Evolutionary conservation across 345 rosid species (phyloP).

Genomic region (Adansonia digitata): DNA sequence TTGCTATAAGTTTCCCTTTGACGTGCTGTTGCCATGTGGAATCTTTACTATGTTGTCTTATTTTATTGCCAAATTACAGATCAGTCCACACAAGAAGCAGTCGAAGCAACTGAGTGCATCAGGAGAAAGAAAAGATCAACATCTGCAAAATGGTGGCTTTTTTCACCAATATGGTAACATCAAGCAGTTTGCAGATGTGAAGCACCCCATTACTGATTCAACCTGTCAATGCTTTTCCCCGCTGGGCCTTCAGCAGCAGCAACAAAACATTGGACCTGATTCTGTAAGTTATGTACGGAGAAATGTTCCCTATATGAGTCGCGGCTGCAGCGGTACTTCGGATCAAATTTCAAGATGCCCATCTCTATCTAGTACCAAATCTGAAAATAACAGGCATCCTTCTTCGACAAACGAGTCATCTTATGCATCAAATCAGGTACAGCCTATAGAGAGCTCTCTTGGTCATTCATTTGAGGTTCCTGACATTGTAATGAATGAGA

Average conservation of each 20-base stretch:
- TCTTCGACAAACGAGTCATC: constrained; percentile 49
- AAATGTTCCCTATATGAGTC: constrained; percentile 20
- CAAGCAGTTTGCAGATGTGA: constrained; percentile 30
- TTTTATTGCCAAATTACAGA: constrained; percentile 34
- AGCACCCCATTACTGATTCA: constrained; percentile 24
- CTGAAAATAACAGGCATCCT: constrained; percentile 40
- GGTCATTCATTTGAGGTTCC: constrained; percentile 34
- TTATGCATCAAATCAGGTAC: constrained; percentile 53
- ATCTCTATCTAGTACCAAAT: constrained; percentile 42
- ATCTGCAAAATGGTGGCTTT: constrained; percentile 37
- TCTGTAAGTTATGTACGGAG: constrained; percentile 26
- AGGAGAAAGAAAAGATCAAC: constrained; percentile 36
- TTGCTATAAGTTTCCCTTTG: not conserved
- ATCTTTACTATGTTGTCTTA: not conserved
- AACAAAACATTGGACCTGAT: constrained; percentile 23
- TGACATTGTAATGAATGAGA: constrained; percentile 27
- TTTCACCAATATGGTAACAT: constrained; percentile 29
- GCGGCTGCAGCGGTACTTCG: constrained; percentile 32
- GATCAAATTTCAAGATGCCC: constrained; percentile 49
- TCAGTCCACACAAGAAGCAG: constrained; percentile 37
- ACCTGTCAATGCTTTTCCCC: constrained; percentile 27
- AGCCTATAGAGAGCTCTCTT: constrained; percentile 38
- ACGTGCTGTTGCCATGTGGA: not conserved
- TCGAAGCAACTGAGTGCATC: constrained; percentile 30
- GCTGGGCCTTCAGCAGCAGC: constrained; percentile 19